Base-by-base conservation (phyloP, 768 basidiomycete genomes). In the Mycena maculata region DNA sequence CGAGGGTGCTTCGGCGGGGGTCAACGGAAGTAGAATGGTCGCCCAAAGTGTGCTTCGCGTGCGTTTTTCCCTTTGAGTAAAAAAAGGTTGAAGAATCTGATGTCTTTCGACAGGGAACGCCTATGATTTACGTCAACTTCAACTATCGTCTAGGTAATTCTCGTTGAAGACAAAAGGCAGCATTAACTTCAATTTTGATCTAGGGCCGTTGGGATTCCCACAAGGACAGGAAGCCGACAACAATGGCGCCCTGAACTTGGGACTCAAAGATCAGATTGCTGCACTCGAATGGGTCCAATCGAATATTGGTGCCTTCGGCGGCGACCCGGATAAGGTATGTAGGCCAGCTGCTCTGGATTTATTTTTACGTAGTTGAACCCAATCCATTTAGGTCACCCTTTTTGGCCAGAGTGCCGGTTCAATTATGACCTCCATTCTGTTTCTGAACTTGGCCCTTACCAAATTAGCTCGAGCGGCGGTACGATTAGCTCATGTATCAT, bases 391-490 rank as follows among this genome's bases (percentile, higher is more conserved):
- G 49, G 78, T 74, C 33, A 68, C 83, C 75, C 48, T 74, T 77
- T 71, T 60, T 75, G 61, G 77, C 76, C 55, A 76, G 80, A 67
- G 72, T 75, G 41, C 63, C 8, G 63, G 67, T 6, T n/a, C 41
- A 9, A 41, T 65, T 25, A 36, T 62, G 23, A 15, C 57, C 42
- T 25, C 60, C 30, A 27, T 45, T 42, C 27, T 71, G 9, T 39
- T 42, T 28, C 15, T 39, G 18, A 75, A 78, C 64, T 73, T 79
- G 4, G 60, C 68, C 10, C 47, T 82, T 13, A 47, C 44, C 15
- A 47, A 68, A 16, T 69, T 77, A 23, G 79, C 75, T 4, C 59
- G 79, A 66, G 78, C 72, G 8, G 80, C 73, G 0, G 80, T 80
- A 71, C 47, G 80, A 11, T 33, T n/a, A 25, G 20, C 6, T 2